Percentiles rank a stretch among this genome's conserved stretches.
These are phyloP conservation scores for Alternaria incomplexa DNA, from an alignment of 2,329 filamentous ascomycete genomes.

Conservation along the genomic window DNA sequence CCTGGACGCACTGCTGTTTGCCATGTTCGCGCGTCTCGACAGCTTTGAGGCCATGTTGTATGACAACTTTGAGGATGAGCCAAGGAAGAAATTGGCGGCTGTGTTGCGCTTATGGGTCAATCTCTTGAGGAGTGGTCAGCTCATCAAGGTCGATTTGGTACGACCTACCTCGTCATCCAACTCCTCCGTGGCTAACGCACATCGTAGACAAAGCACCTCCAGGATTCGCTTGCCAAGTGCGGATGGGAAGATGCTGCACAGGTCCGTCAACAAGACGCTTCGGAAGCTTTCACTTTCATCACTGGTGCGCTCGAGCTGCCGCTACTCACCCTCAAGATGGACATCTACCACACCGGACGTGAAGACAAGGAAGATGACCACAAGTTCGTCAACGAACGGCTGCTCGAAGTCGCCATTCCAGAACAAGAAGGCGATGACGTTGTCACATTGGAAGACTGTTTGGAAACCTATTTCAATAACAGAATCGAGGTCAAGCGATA, in stretches of 20 bases:
- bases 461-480: slow-evolving; percentile 95
- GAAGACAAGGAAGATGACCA: slow-evolving; percentile 85
- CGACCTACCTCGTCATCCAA: slow-evolving; percentile 26
- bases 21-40: slow-evolving; percentile 91
- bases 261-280: slow-evolving; percentile 89
- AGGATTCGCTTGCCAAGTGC: slow-evolving; percentile 80
- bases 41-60: slow-evolving; percentile 94
- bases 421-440: slow-evolving; percentile 69
- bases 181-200: background rate
- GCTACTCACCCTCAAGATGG: slow-evolving; percentile 87
- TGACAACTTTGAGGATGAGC: slow-evolving; percentile 75
- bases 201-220: slow-evolving; percentile 76
- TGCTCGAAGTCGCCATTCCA: slow-evolving; percentile 91
- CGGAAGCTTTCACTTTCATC: slow-evolving; percentile 94
- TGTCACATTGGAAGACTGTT: slow-evolving; percentile 85
- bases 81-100: slow-evolving; percentile 74
- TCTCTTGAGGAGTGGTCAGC: slow-evolving; percentile 79
- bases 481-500: slow-evolving; percentile 86
- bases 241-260: slow-evolving; percentile 84
- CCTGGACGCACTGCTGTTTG: slow-evolving; percentile 86
- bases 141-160: slow-evolving; percentile 87
- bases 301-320: slow-evolving; percentile 88
- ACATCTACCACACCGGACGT: slow-evolving; percentile 90
- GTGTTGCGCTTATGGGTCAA: slow-evolving; percentile 92
- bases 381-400: slow-evolving; percentile 89